Evolutionary conservation across 129 eudicot genomes (phyloP).

Genomic region (Glebionis coronaria): DNA sequence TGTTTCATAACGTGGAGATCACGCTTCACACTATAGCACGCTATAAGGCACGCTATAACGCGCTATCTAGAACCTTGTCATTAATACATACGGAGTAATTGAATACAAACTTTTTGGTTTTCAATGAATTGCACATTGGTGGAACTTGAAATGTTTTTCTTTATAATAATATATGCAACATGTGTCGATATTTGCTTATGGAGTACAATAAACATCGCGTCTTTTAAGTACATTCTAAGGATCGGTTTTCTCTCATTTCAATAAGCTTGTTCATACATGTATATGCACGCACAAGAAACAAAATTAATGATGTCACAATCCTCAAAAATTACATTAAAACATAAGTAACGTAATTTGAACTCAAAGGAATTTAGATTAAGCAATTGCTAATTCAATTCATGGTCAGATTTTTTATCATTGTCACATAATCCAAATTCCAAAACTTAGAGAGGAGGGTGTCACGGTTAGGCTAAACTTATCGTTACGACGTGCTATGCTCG

Average conservation of each 20-base stretch:
- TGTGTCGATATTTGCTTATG: not conserved
- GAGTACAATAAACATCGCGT: not conserved
- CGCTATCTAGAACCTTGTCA: no score
- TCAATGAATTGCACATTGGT: not conserved
- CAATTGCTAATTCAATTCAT: not conserved
- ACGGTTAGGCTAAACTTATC: no score
- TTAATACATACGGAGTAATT: not conserved
- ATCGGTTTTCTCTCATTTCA: not conserved
- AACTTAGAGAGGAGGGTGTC: no score
- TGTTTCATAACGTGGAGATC: no score
- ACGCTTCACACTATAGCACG: no score
- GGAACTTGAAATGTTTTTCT: not conserved
- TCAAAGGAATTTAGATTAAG: not conserved
- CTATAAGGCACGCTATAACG: no score
- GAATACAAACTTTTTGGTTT: not conserved
- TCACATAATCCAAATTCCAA: not conserved
- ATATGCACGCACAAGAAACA: no score
- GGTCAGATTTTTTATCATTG: not conserved
- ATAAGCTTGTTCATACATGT: not conserved
- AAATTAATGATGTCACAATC: no score
- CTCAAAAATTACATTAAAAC: not conserved
- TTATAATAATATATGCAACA: not conserved
- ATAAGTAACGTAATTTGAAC: not conserved
- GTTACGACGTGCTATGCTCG: no score
- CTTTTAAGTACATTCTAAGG: not conserved